phyloP scores from a whole-genome alignment of 2,329 filamentous ascomycete genomes.

The Botryosphaeria dothidea region DNA sequence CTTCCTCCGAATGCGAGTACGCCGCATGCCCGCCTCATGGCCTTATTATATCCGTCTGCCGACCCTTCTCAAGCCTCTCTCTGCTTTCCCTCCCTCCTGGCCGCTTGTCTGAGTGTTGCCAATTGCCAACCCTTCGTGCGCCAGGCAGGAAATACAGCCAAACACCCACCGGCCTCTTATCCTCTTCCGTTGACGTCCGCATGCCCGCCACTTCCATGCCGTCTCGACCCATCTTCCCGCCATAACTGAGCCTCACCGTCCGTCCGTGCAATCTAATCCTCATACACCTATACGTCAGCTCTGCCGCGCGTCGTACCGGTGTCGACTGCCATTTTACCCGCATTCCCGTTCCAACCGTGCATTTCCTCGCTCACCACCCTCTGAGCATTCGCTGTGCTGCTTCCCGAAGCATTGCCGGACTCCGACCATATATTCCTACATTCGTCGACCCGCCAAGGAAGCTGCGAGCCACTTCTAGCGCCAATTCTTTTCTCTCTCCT shows the following conservation, averaged over 20 bases:
- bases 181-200: background rate
- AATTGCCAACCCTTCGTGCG: background rate
- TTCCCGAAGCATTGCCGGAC: background rate
- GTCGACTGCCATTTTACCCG: background rate
- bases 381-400: background rate
- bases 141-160: no score
- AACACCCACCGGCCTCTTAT: background rate
- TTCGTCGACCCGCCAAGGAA: background rate
- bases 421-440: background rate
- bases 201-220: background rate
- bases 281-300: background rate
- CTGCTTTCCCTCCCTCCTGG: background rate
- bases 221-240: background rate
- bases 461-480: background rate
- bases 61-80: background rate
- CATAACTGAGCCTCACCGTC: background rate
- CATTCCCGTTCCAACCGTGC: background rate
- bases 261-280: constrained; percentile 2
- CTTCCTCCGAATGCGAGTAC: background rate
- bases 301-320: constrained; percentile 6
- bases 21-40: background rate
- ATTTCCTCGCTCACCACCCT: background rate
- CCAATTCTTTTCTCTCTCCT: background rate
- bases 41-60: constrained; percentile 1
- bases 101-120: background rate